Conservation (phyloP, 371 early-diverging fungal genomes). For the Mucor velutinosus region DNA sequence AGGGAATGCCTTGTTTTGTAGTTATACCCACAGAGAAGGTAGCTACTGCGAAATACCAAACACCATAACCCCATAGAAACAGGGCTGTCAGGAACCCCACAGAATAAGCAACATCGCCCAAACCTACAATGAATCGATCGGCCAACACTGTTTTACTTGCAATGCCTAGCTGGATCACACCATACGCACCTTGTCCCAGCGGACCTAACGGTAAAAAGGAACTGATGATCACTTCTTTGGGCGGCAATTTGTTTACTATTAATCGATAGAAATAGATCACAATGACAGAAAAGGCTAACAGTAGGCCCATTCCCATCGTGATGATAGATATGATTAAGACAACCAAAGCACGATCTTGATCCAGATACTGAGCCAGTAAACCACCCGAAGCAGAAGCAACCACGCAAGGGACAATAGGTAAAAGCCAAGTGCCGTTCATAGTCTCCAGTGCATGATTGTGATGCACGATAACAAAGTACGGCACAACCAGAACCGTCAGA, state of each 20-base stretch:
- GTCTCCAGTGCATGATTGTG: constrained; percentile 44
- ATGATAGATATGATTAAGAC: constrained; percentile 44
- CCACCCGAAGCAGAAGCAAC: constrained; percentile 53
- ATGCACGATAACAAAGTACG: constrained; percentile 36
- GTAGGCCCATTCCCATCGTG: constrained; percentile 52
- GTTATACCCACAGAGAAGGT: constrained; percentile 31
- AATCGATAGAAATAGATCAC: constrained; percentile 48
- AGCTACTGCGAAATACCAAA: constrained; percentile 49
- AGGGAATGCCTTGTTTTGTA: constrained; percentile 32
- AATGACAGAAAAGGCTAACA: constrained; percentile 40
- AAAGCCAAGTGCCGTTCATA: constrained; percentile 46
- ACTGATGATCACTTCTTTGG: constrained; percentile 48
- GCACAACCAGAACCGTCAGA: constrained; percentile 33
- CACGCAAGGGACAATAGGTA: constrained; percentile 53
- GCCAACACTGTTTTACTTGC: constrained; percentile 33
- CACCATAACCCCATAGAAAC: constrained; percentile 50
- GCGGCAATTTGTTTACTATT: constrained; percentile 44
- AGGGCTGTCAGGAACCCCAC: constrained; percentile 37
- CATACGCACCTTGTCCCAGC: constrained; percentile 53
- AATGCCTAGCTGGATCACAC: constrained; percentile 44
- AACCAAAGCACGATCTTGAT: constrained; percentile 17
- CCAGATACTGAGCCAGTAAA: constrained; percentile 32
- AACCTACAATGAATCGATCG: constrained; percentile 12
- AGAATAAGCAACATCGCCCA: constrained; percentile 14
- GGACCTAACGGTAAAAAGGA: constrained; percentile 44